phyloP scores from a whole-genome alignment of 371 early-diverging fungal genomes.

The Choanephora cucurbitarum region DNA sequence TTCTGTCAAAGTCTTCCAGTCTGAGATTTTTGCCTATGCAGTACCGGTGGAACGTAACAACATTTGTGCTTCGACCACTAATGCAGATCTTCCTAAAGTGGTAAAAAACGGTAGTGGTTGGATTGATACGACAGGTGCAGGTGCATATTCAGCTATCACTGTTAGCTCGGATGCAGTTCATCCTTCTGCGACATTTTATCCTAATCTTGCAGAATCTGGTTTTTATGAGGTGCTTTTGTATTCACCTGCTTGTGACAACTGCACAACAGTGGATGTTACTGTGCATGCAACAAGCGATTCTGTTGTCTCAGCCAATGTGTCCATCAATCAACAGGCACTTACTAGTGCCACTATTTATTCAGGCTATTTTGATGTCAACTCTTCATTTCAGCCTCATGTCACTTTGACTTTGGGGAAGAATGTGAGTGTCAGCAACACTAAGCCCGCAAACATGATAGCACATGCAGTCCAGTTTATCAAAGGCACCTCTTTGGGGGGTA shows the following conservation, averaged over 20 bases:
- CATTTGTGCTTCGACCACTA: constrained; percentile 8
- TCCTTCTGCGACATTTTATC: constrained; percentile 52
- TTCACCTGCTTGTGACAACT: constrained; percentile 60
- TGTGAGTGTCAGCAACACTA: constrained; percentile 20
- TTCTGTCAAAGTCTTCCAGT: constrained; percentile 69
- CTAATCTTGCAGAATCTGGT: constrained; percentile 66
- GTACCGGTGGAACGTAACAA: constrained; percentile 34
- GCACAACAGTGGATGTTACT: constrained; percentile 44
- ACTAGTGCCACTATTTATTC: constrained; percentile 40
- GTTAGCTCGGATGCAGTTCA: constrained; percentile 7
- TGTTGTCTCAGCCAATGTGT: constrained; percentile 33
- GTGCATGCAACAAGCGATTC: constrained; percentile 31
- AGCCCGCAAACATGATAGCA: constrained; percentile 42
- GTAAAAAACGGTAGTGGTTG: constrained; percentile 1
- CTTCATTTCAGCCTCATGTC: constrained; percentile 54
- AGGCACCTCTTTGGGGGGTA: constrained; percentile 30
- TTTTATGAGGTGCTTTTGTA: constrained; percentile 62
- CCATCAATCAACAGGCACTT: constrained; percentile 23
- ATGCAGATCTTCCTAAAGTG: constrained; percentile 3
- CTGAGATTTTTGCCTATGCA: constrained; percentile 32
- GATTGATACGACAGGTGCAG: not conserved
- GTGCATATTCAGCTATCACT: constrained; percentile 5
- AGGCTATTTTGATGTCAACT: constrained; percentile 50
- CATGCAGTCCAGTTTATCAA: constrained; percentile 61
- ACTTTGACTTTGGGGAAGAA: constrained; percentile 34